Conservation (phyloP, 441 rosid species). For the Brassica hybrid region DNA sequence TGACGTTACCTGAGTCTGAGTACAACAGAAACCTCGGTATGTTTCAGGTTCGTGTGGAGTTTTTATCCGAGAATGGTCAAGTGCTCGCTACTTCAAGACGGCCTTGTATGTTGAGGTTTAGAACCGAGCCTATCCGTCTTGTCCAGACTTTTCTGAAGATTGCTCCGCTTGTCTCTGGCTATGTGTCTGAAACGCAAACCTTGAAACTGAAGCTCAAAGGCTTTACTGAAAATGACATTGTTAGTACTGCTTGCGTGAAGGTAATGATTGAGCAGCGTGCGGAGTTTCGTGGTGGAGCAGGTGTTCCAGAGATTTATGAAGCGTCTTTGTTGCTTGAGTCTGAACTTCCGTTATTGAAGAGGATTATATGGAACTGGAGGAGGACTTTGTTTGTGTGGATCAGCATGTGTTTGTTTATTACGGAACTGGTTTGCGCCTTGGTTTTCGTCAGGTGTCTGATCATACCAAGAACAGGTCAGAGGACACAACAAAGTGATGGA, state of each 20-base stretch:
- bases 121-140: conserved; percentile 46
- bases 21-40: conserved; percentile 56
- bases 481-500: conserved; percentile 17
- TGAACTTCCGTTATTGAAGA: conserved; percentile 56
- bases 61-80: conserved; percentile 44
- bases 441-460: conserved; percentile 61
- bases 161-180: conserved; percentile 42
- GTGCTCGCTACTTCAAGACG: conserved; percentile 40
- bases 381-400: conserved; percentile 69
- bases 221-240: conserved; percentile 36
- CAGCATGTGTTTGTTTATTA: conserved; percentile 49
- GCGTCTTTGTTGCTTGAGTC: conserved; percentile 62
- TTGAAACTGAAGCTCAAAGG: conserved; percentile 39
- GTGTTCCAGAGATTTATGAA: conserved; percentile 76
- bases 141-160: conserved; percentile 33
- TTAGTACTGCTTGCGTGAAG: conserved; percentile 67
- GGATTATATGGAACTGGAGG: conserved; percentile 76
- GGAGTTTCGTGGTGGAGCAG: conserved; percentile 58
- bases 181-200: conserved; percentile 42
- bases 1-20: conserved; percentile 54
- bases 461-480: conserved; percentile 54
- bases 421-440: conserved; percentile 51
- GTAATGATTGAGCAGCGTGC: conserved; percentile 73
- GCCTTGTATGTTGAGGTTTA: conserved; percentile 47
- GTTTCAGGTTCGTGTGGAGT: conserved; percentile 55